phyloP scores from a whole-genome alignment of 352 stramenopile genomes.

The Globisporangium paroecandrum region DNA sequence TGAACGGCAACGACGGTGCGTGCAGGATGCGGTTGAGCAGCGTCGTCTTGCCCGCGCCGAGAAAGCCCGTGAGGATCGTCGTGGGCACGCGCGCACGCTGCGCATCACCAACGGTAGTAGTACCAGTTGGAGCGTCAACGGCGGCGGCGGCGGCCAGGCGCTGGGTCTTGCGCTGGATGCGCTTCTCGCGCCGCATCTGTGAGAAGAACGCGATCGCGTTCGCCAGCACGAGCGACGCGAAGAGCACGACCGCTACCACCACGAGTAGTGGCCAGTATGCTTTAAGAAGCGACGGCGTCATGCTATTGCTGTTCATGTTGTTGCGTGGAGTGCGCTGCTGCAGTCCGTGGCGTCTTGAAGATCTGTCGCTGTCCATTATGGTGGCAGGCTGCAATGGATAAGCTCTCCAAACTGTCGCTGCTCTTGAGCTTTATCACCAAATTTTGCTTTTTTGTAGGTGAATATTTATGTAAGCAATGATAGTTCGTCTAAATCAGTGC shows the following conservation, averaged over 20 bases:
- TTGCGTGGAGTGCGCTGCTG: neutral
- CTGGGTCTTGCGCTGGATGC: conserved; percentile 60
- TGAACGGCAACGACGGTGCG: conserved; percentile 82
- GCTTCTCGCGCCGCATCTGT: conserved; percentile 56
- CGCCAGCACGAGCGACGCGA: conserved; percentile 48
- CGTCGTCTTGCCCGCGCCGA: conserved; percentile 95
- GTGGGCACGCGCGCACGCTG: conserved; percentile 51
- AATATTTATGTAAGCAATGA: neutral
- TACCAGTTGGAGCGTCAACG: neutral
- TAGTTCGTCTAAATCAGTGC: neutral
- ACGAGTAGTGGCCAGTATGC: conserved; percentile 23
- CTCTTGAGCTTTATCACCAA: neutral
- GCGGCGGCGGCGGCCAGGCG: conserved; percentile 22
- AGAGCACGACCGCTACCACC: conserved; percentile 30
- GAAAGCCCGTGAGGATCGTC: conserved; percentile 94
- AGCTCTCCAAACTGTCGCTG: neutral
- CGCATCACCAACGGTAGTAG: neutral
- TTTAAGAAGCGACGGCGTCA: conserved; percentile 23
- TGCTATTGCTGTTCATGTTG: neutral
- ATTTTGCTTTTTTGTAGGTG: neutral
- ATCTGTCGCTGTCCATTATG: neutral
- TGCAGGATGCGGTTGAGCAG: conserved; percentile 95
- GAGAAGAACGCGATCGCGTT: conserved; percentile 64
- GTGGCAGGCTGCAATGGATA: neutral
- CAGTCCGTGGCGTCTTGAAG: conserved; percentile 4